Evolutionary conservation across 1,139 yeast genomes (phyloP), one percentile per base, ranked within the genome.

Genomic region (Hyphopichia burtonii): DNA sequence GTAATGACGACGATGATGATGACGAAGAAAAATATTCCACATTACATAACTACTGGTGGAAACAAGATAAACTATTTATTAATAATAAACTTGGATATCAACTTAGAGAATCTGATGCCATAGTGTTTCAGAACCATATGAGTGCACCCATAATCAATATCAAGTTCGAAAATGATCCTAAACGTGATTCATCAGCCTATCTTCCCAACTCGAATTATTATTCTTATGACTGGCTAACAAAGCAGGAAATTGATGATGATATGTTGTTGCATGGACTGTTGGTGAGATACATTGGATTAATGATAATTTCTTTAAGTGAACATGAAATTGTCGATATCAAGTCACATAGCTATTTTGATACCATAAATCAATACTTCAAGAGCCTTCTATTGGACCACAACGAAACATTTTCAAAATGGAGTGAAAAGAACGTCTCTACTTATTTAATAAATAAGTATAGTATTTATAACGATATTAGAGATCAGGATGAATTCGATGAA

Each of bases 261-360:
- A 54, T 65, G 34, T 41, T 56, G 16, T 51, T 66, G 5, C 78
- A 73, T 50, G 68, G 68, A 0, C 65, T 67, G 61, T 55, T 73
- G 46, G 63, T 71, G 22, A 51, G 71, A 35, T 71, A 54, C 43
- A 40, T 71, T 36, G 78, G 78, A 3, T 51, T 73, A 23, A 47
- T 73, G 33, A 57, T 60, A 1, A 63, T 73, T 9, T 55, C 69
- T 2, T 52, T 73, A 30, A 61, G 72, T 44, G 78, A 73, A 41
- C 74, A 65, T 43, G 78, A 73, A 44, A 69, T 71, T n/a, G 64
- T 68, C 8, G 66, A 66, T 43, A 59, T 57, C 45, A 59, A 57
- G 33, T 54, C 68, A 0, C 35, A 46, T 2, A 45, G 52, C 4
- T 68, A 67, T 49, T 54, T 62, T 35, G 40, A 48, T 5, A 45